A percentile compares a stretch with the other conserved stretches of the same genome.
Conservation (phyloP, 2,329 filamentous ascomycete species). For the Cytospora piceae region DNA sequence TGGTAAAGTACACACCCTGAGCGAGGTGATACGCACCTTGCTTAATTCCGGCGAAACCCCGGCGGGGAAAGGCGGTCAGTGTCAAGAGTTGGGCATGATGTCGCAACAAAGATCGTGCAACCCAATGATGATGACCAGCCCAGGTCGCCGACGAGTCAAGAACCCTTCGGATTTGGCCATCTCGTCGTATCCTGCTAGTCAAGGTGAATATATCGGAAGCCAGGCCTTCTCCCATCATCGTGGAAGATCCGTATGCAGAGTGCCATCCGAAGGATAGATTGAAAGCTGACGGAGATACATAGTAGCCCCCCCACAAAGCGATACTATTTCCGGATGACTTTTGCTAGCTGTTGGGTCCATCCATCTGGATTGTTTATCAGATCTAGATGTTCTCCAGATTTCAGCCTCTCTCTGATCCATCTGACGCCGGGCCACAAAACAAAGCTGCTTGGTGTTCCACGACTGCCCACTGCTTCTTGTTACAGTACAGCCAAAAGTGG, state of each 20-base stretch:
- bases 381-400: conserved; percentile 29
- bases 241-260: not conserved
- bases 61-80: conserved; percentile 31
- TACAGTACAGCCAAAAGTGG: conserved; percentile 6
- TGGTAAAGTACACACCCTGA: not conserved
- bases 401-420: conserved; percentile 25
- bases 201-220: conserved; percentile 2
- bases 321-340: conserved; percentile 8
- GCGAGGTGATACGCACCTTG: not conserved
- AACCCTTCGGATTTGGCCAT: conserved; percentile 13
- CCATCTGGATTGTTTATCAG: conserved; percentile 15
- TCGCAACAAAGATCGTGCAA: conserved; percentile 25
- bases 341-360: not conserved
- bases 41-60: conserved; percentile 25
- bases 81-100: conserved; percentile 27
- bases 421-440: conserved; percentile 22
- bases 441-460: conserved; percentile 26
- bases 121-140: conserved; percentile 19
- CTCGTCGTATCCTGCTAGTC: conserved; percentile 14
- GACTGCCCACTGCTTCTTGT: conserved; percentile 21
- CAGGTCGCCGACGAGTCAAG: conserved; percentile 20
- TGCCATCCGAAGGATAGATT: not conserved
- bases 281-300: not conserved
- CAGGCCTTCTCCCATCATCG: conserved; percentile 10
- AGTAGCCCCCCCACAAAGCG: not conserved